Evolutionary conservation across 768 basidiomycete genomes (phyloP).

Genomic region (Macrolepiota dolichaula): DNA sequence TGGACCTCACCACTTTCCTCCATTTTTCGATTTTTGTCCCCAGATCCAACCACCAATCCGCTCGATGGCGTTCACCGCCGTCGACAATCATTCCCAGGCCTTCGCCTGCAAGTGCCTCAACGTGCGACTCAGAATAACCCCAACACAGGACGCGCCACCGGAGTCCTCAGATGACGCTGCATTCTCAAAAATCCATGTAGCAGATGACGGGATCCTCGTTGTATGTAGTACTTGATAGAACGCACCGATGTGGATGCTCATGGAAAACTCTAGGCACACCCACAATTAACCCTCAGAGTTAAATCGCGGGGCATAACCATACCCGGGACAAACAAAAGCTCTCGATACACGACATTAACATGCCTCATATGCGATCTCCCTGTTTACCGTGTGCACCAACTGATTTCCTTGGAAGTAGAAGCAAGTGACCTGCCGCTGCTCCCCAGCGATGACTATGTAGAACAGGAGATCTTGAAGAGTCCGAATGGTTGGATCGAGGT

Average conservation of each 20-base stretch:
- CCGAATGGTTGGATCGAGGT: constrained; percentile 73
- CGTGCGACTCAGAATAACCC: constrained; percentile 48
- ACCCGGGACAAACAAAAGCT: constrained; percentile 42
- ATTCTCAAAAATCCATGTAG: constrained; percentile 57
- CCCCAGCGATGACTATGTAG: constrained; percentile 75
- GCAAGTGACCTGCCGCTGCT: constrained; percentile 61
- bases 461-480: constrained; percentile 68
- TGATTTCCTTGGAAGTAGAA: constrained; percentile 53
- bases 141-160: constrained; percentile 28
- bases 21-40: constrained; percentile 12
- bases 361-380: constrained; percentile 66
- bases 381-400: constrained; percentile 69
- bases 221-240: constrained; percentile 36
- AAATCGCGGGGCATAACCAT: constrained; percentile 43
- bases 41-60: constrained; percentile 12
- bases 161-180: constrained; percentile 32
- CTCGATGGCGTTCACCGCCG: constrained; percentile 28
- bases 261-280: constrained; percentile 47
- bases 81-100: constrained; percentile 17
- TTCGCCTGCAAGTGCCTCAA: constrained; percentile 75
- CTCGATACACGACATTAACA: constrained; percentile 60
- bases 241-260: constrained; percentile 5
- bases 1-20: constrained; percentile 17
- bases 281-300: constrained; percentile 66
- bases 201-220: constrained; percentile 62